A percentile compares a stretch with the other conserved stretches of the same genome.
Evolutionary conservation across 192 early-diverging fungal genomes (phyloP).

Genomic region (Coemansia sp.): DNA sequence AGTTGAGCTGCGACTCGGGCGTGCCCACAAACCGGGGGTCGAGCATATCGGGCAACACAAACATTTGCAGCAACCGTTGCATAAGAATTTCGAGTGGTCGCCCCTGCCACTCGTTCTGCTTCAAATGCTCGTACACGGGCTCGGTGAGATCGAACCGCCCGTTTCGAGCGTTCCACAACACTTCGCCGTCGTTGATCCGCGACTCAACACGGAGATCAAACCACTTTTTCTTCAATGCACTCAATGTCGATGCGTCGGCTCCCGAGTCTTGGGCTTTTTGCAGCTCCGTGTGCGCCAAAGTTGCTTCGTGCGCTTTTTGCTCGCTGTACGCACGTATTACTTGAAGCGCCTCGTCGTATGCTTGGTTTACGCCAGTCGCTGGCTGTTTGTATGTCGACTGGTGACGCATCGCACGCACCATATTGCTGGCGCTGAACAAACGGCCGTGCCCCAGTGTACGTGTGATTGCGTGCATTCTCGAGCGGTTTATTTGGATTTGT

Average conservation of each 20-base stretch:
- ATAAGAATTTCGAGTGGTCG: slow-evolving; percentile 59
- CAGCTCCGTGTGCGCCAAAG: slow-evolving; percentile 22
- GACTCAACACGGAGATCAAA: slow-evolving; percentile 63
- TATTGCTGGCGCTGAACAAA: background rate
- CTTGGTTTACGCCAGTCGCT: slow-evolving; percentile 61
- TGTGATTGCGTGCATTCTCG: background rate
- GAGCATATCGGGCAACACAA: slow-evolving; percentile 73
- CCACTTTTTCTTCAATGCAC: slow-evolving; percentile 54
- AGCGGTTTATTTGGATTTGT: too few species aligned
- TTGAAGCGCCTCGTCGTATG: slow-evolving; percentile 77
- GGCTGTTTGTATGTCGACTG: slow-evolving; percentile 57
- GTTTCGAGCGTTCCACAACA: slow-evolving; percentile 62
- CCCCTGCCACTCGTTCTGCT: slow-evolving; percentile 60
- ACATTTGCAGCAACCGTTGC: slow-evolving; percentile 75
- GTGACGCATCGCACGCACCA: background rate
- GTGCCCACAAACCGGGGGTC: slow-evolving; percentile 48
- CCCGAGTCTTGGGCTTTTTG: slow-evolving; percentile 25
- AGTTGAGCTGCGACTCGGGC: slow-evolving; percentile 48
- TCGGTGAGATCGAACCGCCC: slow-evolving; percentile 57
- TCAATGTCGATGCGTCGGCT: slow-evolving; percentile 42
- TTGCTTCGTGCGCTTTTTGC: slow-evolving; percentile 38
- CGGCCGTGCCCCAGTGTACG: background rate
- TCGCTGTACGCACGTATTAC: slow-evolving; percentile 63
- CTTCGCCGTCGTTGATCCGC: slow-evolving; percentile 67
- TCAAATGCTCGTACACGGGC: slow-evolving; percentile 70